A percentile compares a stretch with the other conserved stretches of the same genome.
Evolutionary conservation across 108 stramenopile genomes (phyloP).

Genomic region (Cyclotella cryptica): DNA sequence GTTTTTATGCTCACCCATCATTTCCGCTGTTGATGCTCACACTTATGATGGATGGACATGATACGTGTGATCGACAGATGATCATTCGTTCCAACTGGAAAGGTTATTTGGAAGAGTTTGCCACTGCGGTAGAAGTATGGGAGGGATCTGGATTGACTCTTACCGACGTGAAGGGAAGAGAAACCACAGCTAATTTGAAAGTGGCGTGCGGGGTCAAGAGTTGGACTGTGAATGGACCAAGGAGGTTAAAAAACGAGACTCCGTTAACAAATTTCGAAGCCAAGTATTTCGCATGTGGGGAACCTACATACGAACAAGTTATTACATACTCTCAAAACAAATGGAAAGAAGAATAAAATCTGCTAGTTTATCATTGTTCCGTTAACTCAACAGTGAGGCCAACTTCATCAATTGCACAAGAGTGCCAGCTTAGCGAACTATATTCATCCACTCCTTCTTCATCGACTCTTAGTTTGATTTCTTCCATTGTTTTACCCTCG

Average conservation of each 20-base stretch:
- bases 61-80: conserved; percentile 35
- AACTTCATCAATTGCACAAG: conserved; percentile 42
- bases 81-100: conserved; percentile 84
- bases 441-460: conserved; percentile 18
- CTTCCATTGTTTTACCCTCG: conserved; percentile 26
- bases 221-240: conserved; percentile 24
- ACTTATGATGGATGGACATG: conserved; percentile 31
- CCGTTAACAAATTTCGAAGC: conserved; percentile 56
- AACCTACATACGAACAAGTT: conserved; percentile 40
- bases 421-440: conserved; percentile 55
- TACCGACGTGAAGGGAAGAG: neutral
- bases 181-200: neutral
- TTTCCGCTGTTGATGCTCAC: conserved; percentile 79
- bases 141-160: conserved; percentile 9
- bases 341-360: neutral
- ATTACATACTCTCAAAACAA: neutral
- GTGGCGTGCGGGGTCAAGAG: neutral
- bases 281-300: conserved; percentile 46
- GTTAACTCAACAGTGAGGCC: conserved; percentile 52
- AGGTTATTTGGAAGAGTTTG: conserved; percentile 81
- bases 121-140: conserved; percentile 39
- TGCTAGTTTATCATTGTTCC: neutral
- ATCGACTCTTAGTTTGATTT: conserved; percentile 31
- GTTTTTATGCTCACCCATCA: conserved; percentile 90
- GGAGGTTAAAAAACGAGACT: conserved; percentile 2